These are phyloP conservation scores for Thuidium tamariscinum DNA, from an alignment of 225 moss, liverwort and hornwort species.

Conservation along the genomic window DNA sequence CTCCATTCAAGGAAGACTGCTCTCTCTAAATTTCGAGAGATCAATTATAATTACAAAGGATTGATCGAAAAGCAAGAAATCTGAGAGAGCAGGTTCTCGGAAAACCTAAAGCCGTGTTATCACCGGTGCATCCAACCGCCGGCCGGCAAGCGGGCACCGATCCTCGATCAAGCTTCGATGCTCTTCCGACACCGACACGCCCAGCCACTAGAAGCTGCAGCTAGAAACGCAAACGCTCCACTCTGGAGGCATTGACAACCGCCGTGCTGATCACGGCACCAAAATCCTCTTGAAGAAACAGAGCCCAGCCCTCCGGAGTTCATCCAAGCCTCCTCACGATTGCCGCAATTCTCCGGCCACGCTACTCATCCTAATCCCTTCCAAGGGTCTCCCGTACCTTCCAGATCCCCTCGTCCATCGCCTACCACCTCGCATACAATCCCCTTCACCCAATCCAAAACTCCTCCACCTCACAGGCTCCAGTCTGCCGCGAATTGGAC, in stretches of 20 bases:
- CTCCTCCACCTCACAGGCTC: not conserved
- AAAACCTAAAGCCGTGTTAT: not conserved
- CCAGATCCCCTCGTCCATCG: not conserved
- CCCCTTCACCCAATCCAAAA: not conserved
- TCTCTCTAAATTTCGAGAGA: not conserved
- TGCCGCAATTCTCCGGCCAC: not conserved
- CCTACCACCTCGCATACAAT: not conserved
- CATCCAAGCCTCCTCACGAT: not conserved
- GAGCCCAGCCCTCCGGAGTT: not conserved
- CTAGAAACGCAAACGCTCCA: not conserved
- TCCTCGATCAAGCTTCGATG: not conserved
- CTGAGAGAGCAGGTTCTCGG: not conserved
- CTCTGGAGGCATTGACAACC: constrained; percentile 18
- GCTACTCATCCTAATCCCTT: not conserved
- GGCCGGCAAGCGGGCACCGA: not conserved
- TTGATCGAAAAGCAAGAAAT: not conserved
- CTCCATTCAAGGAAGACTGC: not conserved
- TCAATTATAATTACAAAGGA: not conserved
- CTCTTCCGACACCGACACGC: not conserved
- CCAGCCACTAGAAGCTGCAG: not conserved
- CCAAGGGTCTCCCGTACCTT: not conserved
- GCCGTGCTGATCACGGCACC: not conserved
- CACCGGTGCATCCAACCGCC: not conserved
- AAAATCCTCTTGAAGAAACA: not conserved
- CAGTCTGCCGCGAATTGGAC: not conserved